Evolutionary conservation across 2,329 filamentous ascomycete genomes (phyloP), one percentile per base, ranked within the genome.

Genomic region (Saccharata proteae): DNA sequence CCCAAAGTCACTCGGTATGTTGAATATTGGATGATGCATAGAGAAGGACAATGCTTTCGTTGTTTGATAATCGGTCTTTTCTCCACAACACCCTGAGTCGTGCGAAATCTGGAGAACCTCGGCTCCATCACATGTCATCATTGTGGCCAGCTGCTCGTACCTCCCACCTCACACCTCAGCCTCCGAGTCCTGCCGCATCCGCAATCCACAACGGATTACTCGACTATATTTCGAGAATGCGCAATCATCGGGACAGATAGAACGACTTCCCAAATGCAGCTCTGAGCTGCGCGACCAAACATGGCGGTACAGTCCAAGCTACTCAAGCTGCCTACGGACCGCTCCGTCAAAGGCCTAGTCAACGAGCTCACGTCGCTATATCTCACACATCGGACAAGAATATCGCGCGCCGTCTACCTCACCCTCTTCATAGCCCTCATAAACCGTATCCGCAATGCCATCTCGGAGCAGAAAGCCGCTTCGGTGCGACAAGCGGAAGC

Each of bases 401-500:
- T 59, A 41, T 57, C 55, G n/a, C 52, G 55, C 39, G 54, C 53
- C 23, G 50, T 59, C 3, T 59, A 58, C 40, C 49, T 55, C 3
- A 53, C 49, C 4, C 48, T 57, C 40, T 62, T 64, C 30, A 54
- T 57, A 29, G 45, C 52, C 16, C 49, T 57, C 31, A 54, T 58
- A 38, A 86, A 93, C 55, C 84, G 90, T 46, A 77, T 96, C 33
- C 84, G 86, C 46, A 77, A 84, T 70, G 86, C 88, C 45, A 79
- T 96, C 49, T 77, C 80, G 37, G 86, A 94, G 54, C 90, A 96
- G 55, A 93, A 93, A 55, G 81, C 82, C 11, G 82, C 84, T 3
- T 79, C 80, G 1, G 64, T 64, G 31, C 73, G 78, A 39, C 76
- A 81, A 37, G 71, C 74, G 5, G 71, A 74, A 42, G 47, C 68